Evolutionary conservation across 495 filamentous ascomycete species (phyloP), one percentile per base, ranked within the genome.

Genomic region (Hyaloscypha bicolor): DNA sequence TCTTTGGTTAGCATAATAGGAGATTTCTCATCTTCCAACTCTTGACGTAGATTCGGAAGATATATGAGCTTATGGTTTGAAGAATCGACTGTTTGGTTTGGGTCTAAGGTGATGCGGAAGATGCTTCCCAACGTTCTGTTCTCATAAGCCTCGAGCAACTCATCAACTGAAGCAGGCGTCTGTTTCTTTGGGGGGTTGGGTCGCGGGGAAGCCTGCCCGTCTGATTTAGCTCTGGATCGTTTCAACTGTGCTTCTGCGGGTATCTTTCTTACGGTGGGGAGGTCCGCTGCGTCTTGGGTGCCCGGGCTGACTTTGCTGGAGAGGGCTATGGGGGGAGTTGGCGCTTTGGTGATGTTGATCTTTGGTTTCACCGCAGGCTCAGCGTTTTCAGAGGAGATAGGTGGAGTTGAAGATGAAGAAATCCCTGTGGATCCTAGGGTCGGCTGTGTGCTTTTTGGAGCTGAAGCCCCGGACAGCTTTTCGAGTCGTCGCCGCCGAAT

Each of bases 41-140:
- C 93, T 37, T 79, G 76, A 70, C 80, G 82, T 29, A 93, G 77
- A 30, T 85, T 85, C 2, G 83, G 78, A 4, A 96, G 80, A 70
- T 76, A 83, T 22, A 74, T 80, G 3, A 93, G 77, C 58, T 77
- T 79, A 63, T 87, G 82, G 21, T 90, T 90, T 69, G 88, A 82
- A 30, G 73, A 76, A 72, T 93, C 92, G 16, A 76, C 75, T 33
- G 78, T 82, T 25, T 79, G 79, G 33, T 80, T 81, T 48, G 88
- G 85, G 60, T 90, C 85, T 67, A 96, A 77, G 0, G 90, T 90
- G 32, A 94, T 69, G 51, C 88, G 87, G 79, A 97, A 96, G 25
- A 94, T 82, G 39, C 82, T 82, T 58, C 86, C 77, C 57, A 97
- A 76, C 31, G 86, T 83, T 45, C 87, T 81, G 76, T 95, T 86